Percentiles rank a stretch among this genome's conserved stretches.
phyloP scores from a whole-genome alignment of 2,329 filamentous ascomycete genomes.

The Tolypocladium endophyticum region DNA sequence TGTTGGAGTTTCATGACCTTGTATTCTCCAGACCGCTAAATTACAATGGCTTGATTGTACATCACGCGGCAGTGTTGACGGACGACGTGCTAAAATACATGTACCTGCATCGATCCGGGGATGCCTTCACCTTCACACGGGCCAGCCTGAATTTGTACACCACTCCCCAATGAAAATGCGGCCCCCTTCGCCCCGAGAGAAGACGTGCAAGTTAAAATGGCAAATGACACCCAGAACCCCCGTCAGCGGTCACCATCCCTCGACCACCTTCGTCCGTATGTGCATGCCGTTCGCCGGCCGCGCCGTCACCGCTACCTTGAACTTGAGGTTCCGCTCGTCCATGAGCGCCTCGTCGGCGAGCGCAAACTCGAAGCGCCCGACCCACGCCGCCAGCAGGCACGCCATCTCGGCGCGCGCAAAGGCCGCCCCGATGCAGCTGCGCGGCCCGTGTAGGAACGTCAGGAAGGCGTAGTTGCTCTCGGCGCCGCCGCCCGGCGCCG shows the following conservation, averaged over 20 bases:
- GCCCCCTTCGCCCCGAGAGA: neutral
- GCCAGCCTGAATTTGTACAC: neutral
- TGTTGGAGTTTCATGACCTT: too few species aligned
- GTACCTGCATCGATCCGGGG: too few species aligned
- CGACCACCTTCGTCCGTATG: constrained; percentile 55
- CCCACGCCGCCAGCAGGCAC: constrained; percentile 65
- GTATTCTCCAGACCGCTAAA: too few species aligned
- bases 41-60: neutral
- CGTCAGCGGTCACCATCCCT: constrained; percentile 38
- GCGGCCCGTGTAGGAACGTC: constrained; percentile 78
- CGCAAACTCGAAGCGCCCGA: constrained; percentile 62
- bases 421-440: constrained; percentile 72
- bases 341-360: constrained; percentile 47
- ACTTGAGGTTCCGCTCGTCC: constrained; percentile 55
- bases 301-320: constrained; percentile 61
- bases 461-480: constrained; percentile 66
- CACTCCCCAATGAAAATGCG: too few species aligned
- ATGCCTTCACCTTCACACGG: neutral
- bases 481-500: constrained; percentile 57
- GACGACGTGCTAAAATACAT: too few species aligned
- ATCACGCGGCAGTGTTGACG: neutral
- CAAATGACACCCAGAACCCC: neutral
- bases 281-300: constrained; percentile 63
- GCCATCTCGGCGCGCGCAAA: constrained; percentile 83
- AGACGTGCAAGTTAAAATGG: too few species aligned